Evolutionary conservation across 2,329 filamentous ascomycete genomes (phyloP).

Genomic region (Neopestalotiopsis rosae): DNA sequence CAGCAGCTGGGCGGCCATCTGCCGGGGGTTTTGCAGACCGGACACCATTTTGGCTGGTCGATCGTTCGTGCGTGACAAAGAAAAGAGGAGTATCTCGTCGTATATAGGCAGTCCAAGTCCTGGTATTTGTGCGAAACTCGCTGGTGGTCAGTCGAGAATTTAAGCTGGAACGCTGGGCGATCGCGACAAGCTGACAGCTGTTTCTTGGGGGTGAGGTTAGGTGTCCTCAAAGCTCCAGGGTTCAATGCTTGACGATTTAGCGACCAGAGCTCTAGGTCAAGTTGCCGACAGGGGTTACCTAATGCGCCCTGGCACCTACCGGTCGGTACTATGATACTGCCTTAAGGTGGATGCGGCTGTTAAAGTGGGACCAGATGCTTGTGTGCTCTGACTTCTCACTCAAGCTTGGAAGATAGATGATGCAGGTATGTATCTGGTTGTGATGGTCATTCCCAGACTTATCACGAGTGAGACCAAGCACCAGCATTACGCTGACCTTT

Average conservation of each 20-base stretch:
- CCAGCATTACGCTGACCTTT: too few relatives aligned
- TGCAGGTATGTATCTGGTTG: too few relatives aligned
- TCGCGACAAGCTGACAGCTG: background rate
- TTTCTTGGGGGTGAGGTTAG: constrained; percentile 7
- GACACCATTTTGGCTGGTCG: constrained; percentile 63
- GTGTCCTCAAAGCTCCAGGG: constrained; percentile 13
- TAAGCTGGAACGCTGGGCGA: background rate
- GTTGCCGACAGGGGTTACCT: background rate
- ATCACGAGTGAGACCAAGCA: too few relatives aligned
- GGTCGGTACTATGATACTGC: too few relatives aligned
- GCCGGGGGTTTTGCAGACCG: constrained; percentile 75
- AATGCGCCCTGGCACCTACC: background rate
- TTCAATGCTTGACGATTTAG: background rate
- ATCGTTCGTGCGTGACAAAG: background rate
- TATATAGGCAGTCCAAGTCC: too few relatives aligned
- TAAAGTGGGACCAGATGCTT: too few relatives aligned
- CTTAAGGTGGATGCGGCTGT: too few relatives aligned
- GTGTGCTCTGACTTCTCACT: too few relatives aligned
- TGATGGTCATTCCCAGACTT: too few relatives aligned
- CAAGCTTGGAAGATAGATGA: too few relatives aligned
- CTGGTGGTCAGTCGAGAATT: background rate
- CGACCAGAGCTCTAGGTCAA: background rate
- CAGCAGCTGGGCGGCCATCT: constrained; percentile 80
- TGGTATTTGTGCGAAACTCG: background rate
- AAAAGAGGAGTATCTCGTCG: too few relatives aligned